These are phyloP conservation scores for Borealophlyctis nickersoniae DNA, from an alignment of 192 early-diverging fungal genomes.

Conservation along the genomic window DNA sequence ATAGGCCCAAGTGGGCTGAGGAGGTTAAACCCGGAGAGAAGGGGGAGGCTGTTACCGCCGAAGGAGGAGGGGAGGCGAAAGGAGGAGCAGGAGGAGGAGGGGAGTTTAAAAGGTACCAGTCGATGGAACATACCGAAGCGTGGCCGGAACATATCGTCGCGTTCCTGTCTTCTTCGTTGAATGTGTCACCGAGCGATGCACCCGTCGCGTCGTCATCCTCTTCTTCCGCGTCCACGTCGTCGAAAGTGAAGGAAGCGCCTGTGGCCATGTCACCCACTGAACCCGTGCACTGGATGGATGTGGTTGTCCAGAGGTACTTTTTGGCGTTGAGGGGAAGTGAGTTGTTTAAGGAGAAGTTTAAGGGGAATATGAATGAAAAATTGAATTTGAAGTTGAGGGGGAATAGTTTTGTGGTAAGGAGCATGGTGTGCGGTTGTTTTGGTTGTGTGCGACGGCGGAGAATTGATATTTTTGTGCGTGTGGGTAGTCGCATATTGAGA, in stretches of 20 bases:
- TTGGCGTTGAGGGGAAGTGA: constrained; percentile 41
- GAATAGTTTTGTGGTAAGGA: constrained; percentile 43
- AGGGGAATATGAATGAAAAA: constrained; percentile 35
- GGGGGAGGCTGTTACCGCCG: constrained; percentile 2
- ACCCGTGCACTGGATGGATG: constrained; percentile 45
- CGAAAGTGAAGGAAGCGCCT: constrained; percentile 8
- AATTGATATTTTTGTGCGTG: too few species aligned
- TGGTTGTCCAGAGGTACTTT: constrained; percentile 45
- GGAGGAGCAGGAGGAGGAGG: constrained; percentile 3
- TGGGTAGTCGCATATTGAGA: constrained; percentile 38
- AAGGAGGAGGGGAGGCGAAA: constrained; percentile 10
- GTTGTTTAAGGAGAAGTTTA: constrained; percentile 40
- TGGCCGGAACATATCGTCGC: constrained; percentile 47
- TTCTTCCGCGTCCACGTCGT: neutral
- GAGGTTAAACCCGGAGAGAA: constrained; percentile 14
- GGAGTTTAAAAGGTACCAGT: constrained; percentile 2
- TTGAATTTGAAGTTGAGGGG: constrained; percentile 47
- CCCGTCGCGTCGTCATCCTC: constrained; percentile 4
- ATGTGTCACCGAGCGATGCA: constrained; percentile 22
- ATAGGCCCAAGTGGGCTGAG: constrained; percentile 20
- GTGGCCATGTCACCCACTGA: constrained; percentile 29
- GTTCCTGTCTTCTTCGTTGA: constrained; percentile 32
- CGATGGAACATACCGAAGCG: constrained; percentile 34
- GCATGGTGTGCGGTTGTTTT: too few species aligned
- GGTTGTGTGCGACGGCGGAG: too few species aligned